Evolutionary conservation across 148 eudicot genomes (phyloP).

Genomic region (Fagopyrum homotropicum): DNA sequence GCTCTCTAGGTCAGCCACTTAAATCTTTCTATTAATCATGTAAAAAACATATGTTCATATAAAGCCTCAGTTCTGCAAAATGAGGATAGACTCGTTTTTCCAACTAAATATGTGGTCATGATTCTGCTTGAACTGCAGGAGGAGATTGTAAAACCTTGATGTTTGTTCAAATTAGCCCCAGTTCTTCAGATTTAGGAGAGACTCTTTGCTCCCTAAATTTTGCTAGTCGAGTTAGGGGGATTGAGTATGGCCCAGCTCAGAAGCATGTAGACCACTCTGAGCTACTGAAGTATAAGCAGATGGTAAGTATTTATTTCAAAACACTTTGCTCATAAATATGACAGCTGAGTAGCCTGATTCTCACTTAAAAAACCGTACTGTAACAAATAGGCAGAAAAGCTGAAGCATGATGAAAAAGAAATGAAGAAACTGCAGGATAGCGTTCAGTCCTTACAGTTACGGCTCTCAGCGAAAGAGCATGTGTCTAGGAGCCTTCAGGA

Average conservation of each 20-base stretch:
- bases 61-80: background rate
- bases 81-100: background rate
- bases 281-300: slow-evolving; percentile 78
- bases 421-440: slow-evolving; percentile 72
- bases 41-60: no score
- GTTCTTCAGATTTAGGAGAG: slow-evolving; percentile 70
- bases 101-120: background rate
- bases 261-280: slow-evolving; percentile 72
- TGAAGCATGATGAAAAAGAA: slow-evolving; percentile 91
- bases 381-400: slow-evolving; percentile 58
- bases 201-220: slow-evolving; percentile 90
- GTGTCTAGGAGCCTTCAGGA: slow-evolving; percentile 67
- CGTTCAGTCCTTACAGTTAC: slow-evolving; percentile 69
- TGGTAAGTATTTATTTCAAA: slow-evolving; percentile 37
- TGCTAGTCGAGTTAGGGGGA: slow-evolving; percentile 91
- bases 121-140: slow-evolving; percentile 35
- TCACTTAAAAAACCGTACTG: background rate
- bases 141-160: slow-evolving; percentile 96
- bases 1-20: slow-evolving; percentile 69
- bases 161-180: slow-evolving; percentile 94
- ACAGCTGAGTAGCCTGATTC: no score
- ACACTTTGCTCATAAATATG: background rate
- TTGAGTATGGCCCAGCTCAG: slow-evolving; percentile 88
- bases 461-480: slow-evolving; percentile 75
- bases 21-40: background rate